Percentiles rank a stretch among this genome's conserved stretches.
These are phyloP conservation scores for Limtongia smithiae DNA, from an alignment of 805 yeast species.

Conservation along the genomic window DNA sequence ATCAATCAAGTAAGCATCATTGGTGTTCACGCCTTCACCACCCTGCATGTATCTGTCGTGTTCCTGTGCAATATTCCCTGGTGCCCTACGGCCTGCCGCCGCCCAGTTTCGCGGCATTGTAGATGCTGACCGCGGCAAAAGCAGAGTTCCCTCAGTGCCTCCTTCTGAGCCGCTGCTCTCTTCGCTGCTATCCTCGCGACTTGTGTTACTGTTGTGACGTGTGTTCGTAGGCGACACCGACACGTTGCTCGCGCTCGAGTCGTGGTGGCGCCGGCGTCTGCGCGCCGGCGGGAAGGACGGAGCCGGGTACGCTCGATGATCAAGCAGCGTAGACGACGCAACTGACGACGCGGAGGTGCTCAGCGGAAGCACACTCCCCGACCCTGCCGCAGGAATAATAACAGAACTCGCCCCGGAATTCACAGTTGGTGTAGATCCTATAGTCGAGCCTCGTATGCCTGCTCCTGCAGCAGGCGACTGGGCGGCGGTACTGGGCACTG, in stretches of 20 bases:
- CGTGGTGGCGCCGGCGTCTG: background rate
- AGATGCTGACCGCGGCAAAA: too few species aligned
- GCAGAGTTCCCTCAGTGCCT: too few species aligned
- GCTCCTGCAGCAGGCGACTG: constrained; percentile 1
- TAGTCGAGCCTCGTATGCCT: background rate
- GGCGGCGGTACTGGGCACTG: too few species aligned
- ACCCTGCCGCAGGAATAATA: background rate
- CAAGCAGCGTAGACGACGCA: constrained; percentile 19
- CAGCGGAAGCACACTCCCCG: background rate
- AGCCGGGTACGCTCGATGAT: constrained; percentile 17
- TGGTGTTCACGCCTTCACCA: too few species aligned
- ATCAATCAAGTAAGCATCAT: background rate
- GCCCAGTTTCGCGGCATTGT: too few species aligned
- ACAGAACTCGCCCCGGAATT: background rate
- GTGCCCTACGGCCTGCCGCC: too few species aligned
- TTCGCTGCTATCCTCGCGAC: background rate
- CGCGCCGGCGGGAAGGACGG: background rate
- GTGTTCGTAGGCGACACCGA: too few species aligned
- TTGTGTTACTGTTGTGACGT: background rate
- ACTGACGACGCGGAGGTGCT: constrained; percentile 13
- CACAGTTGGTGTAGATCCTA: constrained; percentile 1
- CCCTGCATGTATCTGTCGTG: too few species aligned
- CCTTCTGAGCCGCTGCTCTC: too few species aligned
- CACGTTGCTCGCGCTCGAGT: background rate
- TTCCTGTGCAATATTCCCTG: too few species aligned